A percentile compares a stretch with the other conserved stretches of the same genome.
These are phyloP conservation scores for Phytophthora pisi DNA, from an alignment of 352 stramenopile genomes.

Conservation along the genomic window DNA sequence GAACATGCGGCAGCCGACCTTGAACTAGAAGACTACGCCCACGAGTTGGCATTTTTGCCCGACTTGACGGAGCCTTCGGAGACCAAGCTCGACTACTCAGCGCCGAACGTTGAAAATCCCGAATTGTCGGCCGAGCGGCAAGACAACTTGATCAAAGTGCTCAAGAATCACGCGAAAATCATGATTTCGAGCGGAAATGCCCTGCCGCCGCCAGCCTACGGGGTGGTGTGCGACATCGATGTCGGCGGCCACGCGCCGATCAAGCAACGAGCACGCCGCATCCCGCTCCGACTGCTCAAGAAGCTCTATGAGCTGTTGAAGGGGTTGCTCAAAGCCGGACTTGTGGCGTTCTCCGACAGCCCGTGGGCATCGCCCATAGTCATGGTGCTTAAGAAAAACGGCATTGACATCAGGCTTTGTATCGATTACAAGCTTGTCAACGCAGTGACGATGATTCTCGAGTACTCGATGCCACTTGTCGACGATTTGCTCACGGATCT, in stretches of 20 bases:
- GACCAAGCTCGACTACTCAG: neutral
- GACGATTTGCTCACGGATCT: neutral
- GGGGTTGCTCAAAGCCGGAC: neutral
- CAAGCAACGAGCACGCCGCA: constrained; percentile 6
- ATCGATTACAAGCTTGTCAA: neutral
- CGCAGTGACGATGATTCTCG: neutral
- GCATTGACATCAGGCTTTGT: neutral
- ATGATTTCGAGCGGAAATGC: constrained; percentile 13
- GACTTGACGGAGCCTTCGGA: neutral
- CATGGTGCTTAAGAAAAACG: constrained; percentile 11
- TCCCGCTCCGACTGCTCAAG: neutral
- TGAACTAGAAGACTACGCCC: neutral
- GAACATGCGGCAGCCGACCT: neutral
- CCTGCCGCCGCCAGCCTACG: constrained; percentile 4
- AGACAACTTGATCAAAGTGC: neutral
- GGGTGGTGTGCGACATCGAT: constrained; percentile 8
- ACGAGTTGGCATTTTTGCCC: neutral
- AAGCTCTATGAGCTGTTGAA: constrained; percentile 14
- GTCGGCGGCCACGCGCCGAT: constrained; percentile 1
- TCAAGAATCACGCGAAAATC: neutral
- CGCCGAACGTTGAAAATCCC: neutral
- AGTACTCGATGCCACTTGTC: neutral
- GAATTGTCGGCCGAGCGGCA: neutral
- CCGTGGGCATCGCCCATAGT: constrained; percentile 7
- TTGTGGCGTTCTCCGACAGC: constrained; percentile 1